Conservation (phyloP, 1,139 yeast genomes). For the Pichia norvegensis region DNA sequence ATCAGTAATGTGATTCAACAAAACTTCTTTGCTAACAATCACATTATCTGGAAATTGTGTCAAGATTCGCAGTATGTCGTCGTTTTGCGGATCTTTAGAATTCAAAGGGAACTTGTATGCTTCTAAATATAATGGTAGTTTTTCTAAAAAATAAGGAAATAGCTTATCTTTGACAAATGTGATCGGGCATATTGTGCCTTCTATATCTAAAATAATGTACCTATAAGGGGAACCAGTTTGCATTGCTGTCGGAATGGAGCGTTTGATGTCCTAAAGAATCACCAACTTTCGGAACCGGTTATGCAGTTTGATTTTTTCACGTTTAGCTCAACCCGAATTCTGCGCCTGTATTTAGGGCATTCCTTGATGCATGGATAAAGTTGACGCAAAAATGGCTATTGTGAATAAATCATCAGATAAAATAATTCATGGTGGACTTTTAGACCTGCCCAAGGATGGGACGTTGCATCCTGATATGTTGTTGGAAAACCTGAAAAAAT, state of each 20-base stretch:
- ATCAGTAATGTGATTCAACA: conserved; percentile 39
- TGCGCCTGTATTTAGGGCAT: no score
- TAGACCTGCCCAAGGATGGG: background rate
- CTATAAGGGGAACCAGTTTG: conserved; percentile 7
- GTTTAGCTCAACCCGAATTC: no score
- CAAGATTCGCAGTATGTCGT: conserved; percentile 31
- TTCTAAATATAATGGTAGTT: conserved; percentile 29
- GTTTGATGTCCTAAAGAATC: no score
- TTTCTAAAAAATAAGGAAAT: conserved; percentile 39
- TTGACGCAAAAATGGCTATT: background rate
- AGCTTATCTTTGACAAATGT: conserved; percentile 73
- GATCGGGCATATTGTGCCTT: conserved; percentile 89
- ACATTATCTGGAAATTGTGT: conserved; percentile 37
- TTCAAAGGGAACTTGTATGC: conserved; percentile 33
- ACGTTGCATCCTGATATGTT: conserved; percentile 2
- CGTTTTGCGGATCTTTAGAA: conserved; percentile 6
- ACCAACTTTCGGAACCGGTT: no score
- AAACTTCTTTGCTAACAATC: conserved; percentile 4
- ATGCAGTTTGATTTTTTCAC: no score
- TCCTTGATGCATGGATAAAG: no score
- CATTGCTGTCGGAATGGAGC: no score
- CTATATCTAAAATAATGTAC: conserved; percentile 60
- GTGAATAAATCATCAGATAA: background rate
- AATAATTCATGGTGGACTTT: background rate
- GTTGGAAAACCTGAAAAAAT: conserved; percentile 10